phyloP scores from a whole-genome alignment of 1,284 basidiomycete species.

The Heterobasidion annosum region DNA sequence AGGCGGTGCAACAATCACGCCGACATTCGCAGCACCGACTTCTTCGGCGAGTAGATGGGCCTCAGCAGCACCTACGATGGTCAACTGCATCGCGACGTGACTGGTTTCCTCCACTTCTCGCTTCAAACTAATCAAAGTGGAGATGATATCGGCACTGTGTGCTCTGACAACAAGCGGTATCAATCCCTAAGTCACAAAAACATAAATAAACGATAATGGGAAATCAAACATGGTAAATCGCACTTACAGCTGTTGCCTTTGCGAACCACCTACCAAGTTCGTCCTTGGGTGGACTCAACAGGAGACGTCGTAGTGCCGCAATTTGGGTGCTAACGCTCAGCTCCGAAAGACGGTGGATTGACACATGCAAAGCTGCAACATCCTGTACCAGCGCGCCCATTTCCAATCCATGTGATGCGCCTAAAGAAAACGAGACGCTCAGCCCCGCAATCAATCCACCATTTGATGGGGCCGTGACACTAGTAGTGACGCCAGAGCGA shows the following conservation, averaged over 20 bases:
- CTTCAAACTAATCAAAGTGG: conserved; percentile 69
- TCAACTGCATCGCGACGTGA: conserved; percentile 37
- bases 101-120: conserved; percentile 50
- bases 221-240: neutral
- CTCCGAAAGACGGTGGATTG: conserved; percentile 25
- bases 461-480: conserved; percentile 37
- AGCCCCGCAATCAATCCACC: conserved; percentile 35
- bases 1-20: conserved; percentile 60
- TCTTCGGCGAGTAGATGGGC: conserved; percentile 71
- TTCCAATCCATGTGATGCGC: conserved; percentile 34
- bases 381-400: conserved; percentile 39
- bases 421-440: conserved; percentile 38
- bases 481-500: conserved; percentile 25
- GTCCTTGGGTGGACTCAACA: conserved; percentile 24
- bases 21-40: conserved; percentile 61
- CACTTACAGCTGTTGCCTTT: neutral
- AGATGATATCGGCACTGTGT: conserved; percentile 68
- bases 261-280: neutral
- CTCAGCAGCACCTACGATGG: conserved; percentile 65
- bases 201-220: neutral
- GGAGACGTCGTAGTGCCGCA: conserved; percentile 50
- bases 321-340: conserved; percentile 58
- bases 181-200: conserved; percentile 25
- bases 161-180: conserved; percentile 49
- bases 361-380: conserved; percentile 42